Base-by-base conservation (phyloP, 164 flowering plant species). In the Umbellularia californica region DNA sequence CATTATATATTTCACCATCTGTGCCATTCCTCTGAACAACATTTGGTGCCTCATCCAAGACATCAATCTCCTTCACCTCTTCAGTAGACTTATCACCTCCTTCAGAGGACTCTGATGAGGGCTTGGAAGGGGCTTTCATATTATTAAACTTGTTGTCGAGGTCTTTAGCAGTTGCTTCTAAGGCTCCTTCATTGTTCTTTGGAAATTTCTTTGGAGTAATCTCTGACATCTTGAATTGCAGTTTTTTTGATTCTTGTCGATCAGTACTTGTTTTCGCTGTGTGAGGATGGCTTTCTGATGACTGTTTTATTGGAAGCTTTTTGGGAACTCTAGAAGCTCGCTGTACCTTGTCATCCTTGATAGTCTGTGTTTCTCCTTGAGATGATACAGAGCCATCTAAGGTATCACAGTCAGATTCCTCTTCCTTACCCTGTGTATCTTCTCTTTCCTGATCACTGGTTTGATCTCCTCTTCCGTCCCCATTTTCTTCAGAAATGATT, bases 81-180 rank as follows among this genome's bases (percentile, higher is more conserved):
- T 86, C 90, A 79, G 73, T 60, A 41, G 76, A 65, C 76, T 78
- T 84, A 47, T 80, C 90, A 79, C 79, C 71, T 75, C 84, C 95
- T 74, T 86, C 94, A 41, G 97, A 92, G 68, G 90, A 83, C 72
- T 89, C 92, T 62, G 93, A 89, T 58, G 85, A 76, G 77, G 88
- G 75, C 62, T 82, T 83, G 20, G 88, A 76, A 71, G 81, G 79
- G 71, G 82, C 80, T 79, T 83, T 80, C 75, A 76, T 68, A 72
- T 69, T 75, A 58, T 72, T 82, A 51, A 80, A 77, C 75, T 79
- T 82, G 25, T 77, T 64, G 50, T 64, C 85, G 47, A 78, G 5
- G 72, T 3, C 74, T 74, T 81, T 83, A 28, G 82, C 0, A 25
- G 69, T 70, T 65, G 24, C 77, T 64, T 75, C 80, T 50, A 82